phyloP scores from a whole-genome alignment of 768 basidiomycete species.

The Cantharellus anzutake region DNA sequence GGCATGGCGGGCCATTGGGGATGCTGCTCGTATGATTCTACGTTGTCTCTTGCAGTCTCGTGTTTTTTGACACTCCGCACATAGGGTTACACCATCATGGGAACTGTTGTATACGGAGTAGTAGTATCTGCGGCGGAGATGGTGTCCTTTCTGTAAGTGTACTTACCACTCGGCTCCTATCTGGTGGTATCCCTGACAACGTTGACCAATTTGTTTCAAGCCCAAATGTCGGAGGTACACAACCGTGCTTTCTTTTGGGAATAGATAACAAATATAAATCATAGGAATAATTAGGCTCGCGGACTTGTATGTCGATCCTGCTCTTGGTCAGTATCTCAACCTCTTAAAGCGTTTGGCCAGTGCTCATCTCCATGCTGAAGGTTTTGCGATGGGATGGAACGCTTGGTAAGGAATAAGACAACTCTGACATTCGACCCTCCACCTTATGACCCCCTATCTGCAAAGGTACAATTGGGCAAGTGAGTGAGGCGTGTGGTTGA shows the following conservation, averaged over 20 bases:
- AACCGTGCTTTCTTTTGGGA: not conserved
- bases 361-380: too few relatives aligned
- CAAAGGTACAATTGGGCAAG: not conserved
- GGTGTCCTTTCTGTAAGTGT: conserved; percentile 2
- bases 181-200: too few relatives aligned
- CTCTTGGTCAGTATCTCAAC: not conserved
- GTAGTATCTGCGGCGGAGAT: conserved; percentile 12
- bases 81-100: conserved; percentile 7
- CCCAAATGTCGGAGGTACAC: not conserved
- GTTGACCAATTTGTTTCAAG: not conserved
- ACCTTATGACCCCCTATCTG: not conserved
- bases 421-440: not conserved
- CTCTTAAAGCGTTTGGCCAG: too few relatives aligned
- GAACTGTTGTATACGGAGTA: conserved; percentile 9
- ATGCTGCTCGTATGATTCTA: conserved; percentile 4
- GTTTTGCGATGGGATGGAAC: conserved; percentile 9
- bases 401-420: not conserved
- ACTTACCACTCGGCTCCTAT: too few relatives aligned
- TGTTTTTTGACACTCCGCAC: too few relatives aligned
- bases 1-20: conserved; percentile 9
- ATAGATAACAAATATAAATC: not conserved
- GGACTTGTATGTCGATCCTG: conserved; percentile 9
- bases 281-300: conserved; percentile 7
- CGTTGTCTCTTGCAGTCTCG: too few relatives aligned
- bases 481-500: too few relatives aligned